phyloP scores from a whole-genome alignment of 345 rosid species.

The thale cress (Arabidopsis thaliana) region TAIR10.1 NC_003076.8:15423501-15424000 shows the following conservation, averaged over 20 bases:
- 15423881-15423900: background rate
- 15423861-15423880: background rate
- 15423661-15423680: background rate
- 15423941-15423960: slow-evolving; percentile 15
- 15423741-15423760: too few relatives aligned
- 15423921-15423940: background rate
- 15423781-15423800: too few relatives aligned
- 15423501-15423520: background rate
- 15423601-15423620: background rate
- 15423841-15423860: background rate
- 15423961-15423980: slow-evolving; percentile 19
- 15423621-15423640: background rate
- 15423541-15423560: slow-evolving; percentile 12
- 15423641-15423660: background rate
- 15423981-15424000: background rate
- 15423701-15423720: background rate
- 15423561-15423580: background rate
- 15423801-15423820: background rate
- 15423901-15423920: background rate
- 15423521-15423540: background rate
- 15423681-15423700: slow-evolving; percentile 7
- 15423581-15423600: background rate
- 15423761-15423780: too few relatives aligned
- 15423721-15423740: background rate
- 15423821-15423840: background rate